Conservation (phyloP, 768 basidiomycete species). For the Gautieria morchelliformis region DNA sequence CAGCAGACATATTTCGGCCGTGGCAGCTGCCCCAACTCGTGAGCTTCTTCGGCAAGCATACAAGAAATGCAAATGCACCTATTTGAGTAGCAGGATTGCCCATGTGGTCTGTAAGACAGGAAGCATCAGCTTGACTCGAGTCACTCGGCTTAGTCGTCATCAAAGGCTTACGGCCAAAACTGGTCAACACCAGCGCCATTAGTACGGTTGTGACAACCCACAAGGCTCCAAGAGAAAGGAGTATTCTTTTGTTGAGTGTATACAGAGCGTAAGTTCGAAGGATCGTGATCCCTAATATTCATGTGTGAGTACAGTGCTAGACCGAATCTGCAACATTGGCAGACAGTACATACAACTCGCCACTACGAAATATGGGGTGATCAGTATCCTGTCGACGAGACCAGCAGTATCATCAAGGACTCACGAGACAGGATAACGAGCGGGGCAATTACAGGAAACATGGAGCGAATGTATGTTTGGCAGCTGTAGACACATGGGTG, state of each 20-base stretch:
- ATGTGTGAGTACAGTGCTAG: neutral
- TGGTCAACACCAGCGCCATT: neutral
- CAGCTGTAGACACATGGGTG: neutral
- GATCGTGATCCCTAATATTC: slow-evolving; percentile 1
- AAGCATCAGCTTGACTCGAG: too few species aligned
- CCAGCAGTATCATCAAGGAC: neutral
- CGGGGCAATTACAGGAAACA: neutral
- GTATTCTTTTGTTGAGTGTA: neutral
- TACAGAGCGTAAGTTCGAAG: slow-evolving; percentile 1
- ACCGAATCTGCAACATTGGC: neutral
- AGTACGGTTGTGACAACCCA: neutral
- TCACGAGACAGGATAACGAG: neutral
- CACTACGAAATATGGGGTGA: neutral
- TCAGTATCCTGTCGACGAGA: neutral
- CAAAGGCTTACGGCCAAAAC: neutral
- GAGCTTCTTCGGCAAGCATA: neutral
- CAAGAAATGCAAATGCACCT: neutral
- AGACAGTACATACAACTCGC: neutral
- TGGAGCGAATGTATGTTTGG: neutral
- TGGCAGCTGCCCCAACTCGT: neutral
- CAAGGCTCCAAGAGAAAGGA: neutral
- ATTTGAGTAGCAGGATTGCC: neutral
- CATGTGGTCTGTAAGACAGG: neutral
- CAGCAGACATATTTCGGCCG: neutral
- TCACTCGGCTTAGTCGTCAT: too few species aligned